Conservation (phyloP, 108 stramenopile species). For the Conticribra weissflogii region DNA sequence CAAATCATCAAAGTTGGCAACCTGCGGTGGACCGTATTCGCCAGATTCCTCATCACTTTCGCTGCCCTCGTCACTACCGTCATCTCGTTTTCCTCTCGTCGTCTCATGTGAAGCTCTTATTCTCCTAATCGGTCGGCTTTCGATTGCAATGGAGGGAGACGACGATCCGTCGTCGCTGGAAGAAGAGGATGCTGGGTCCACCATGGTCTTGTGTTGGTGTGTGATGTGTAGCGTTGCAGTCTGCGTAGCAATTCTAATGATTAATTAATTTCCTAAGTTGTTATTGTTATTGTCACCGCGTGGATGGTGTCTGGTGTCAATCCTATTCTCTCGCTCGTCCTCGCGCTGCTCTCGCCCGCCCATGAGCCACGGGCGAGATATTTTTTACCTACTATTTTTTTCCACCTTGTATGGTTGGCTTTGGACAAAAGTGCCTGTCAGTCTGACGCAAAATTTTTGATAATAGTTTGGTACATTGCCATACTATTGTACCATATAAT, state of each 20-base stretch:
- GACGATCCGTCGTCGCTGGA: slow-evolving; percentile 45
- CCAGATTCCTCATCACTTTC: slow-evolving; percentile 1
- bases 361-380: too few relatives aligned
- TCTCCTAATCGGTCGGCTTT: neutral
- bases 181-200: slow-evolving; percentile 43
- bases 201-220: neutral
- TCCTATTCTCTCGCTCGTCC: too few relatives aligned
- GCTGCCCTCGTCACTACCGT: slow-evolving; percentile 2
- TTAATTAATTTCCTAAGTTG: neutral
- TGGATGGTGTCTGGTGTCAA: too few relatives aligned
- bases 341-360: too few relatives aligned
- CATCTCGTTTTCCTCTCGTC: neutral
- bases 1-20: slow-evolving; percentile 46
- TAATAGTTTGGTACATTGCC: too few relatives aligned
- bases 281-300: too few relatives aligned
- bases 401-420: too few relatives aligned
- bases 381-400: too few relatives aligned
- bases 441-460: too few relatives aligned
- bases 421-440: too few relatives aligned
- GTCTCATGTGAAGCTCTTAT: neutral
- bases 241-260: neutral
- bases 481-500: too few relatives aligned
- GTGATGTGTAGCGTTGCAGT: neutral
- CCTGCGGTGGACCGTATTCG: neutral
- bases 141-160: neutral